phyloP scores from a whole-genome alignment of 257 asterid species.

The Striga asiatica region DNA sequence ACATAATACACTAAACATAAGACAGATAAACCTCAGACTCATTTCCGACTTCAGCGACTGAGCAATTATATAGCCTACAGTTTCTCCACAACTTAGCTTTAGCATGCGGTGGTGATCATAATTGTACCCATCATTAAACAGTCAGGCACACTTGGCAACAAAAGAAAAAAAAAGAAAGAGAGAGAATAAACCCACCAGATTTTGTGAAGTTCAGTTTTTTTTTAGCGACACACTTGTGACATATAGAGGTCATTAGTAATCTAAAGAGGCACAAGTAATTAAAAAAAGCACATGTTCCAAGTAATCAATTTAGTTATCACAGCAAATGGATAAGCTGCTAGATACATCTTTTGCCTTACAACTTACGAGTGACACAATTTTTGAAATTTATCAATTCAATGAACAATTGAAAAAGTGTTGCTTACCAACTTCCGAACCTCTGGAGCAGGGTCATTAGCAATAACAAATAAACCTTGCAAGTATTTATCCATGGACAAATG shows the following conservation, averaged over 20 bases:
- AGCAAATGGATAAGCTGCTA: background rate
- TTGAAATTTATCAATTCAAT: slow-evolving; percentile 52
- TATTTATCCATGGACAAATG: slow-evolving; percentile 78
- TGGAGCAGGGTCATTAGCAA: slow-evolving; percentile 70
- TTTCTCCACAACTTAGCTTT: background rate
- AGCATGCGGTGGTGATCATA: slow-evolving; percentile 1
- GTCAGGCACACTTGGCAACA: no score
- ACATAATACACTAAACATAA: background rate
- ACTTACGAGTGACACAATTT: background rate
- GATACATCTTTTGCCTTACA: background rate
- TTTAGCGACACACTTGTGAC: slow-evolving; percentile 1
- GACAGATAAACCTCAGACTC: background rate
- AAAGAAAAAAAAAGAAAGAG: background rate
- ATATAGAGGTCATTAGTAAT: background rate
- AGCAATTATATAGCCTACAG: background rate
- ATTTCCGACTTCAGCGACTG: background rate
- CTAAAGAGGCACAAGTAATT: background rate
- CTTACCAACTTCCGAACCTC: slow-evolving; percentile 95
- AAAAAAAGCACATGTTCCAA: background rate
- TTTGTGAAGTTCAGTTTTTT: background rate
- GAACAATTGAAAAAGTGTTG: slow-evolving; percentile 23
- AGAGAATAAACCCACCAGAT: background rate
- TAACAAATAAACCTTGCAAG: slow-evolving; percentile 84
- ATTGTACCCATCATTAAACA: no score
- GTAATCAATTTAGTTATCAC: slow-evolving; percentile 2